Evolutionary conservation across 2,329 filamentous ascomycete genomes (phyloP), one percentile per base, ranked within the genome.

Genomic region (Fonsecaea multimorphosa): DNA sequence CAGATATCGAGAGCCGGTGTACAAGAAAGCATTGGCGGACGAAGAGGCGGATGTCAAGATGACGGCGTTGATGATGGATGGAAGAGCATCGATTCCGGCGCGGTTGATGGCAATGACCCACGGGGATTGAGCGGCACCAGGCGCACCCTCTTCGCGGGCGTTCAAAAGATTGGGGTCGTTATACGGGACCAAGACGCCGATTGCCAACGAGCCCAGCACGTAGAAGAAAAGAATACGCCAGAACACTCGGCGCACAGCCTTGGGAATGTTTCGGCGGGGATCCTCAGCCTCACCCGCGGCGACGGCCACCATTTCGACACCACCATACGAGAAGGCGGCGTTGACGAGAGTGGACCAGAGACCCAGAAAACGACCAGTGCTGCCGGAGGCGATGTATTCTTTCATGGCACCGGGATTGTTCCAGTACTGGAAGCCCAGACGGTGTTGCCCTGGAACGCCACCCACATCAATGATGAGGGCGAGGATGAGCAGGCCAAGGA

Each of bases 141-240:
- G 72, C 0, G 75, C 76, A 0, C 73, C 75, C 2, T 76, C 72
- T 5, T 72, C 71, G 16, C 76, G 72, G n/a, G 81, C 77, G 27
- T 80, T 82, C 2, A 81, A 82, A 36, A 93, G 82, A 12, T 83
- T 81, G 22, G 53, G 51, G 58, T 73, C 69, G 81, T 93, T 80
- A 81, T 90, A 93, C 1, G 90, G 89, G 3, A 93, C 88, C 63
- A 90, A 83, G 83, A 92, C 91, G 74, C 91, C 91, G 60, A 94
- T 82, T 58, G 93, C 83, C 61, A 94, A 83, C 49, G 93, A 88
- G n/a, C 86, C 88, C 65, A 92, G 77, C 72, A 89, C 84, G 82
- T 94, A 94, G 82, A 95, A 95, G 80, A 93, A 82, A 70, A 92
- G 79, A 75, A 94, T 79, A 63, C 82, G 80, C 76, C 78, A 82